A percentile compares a stretch with the other conserved stretches of the same genome.
Conservation (phyloP, 495 filamentous ascomycete species). For the Clavariopsis aquatica region DNA sequence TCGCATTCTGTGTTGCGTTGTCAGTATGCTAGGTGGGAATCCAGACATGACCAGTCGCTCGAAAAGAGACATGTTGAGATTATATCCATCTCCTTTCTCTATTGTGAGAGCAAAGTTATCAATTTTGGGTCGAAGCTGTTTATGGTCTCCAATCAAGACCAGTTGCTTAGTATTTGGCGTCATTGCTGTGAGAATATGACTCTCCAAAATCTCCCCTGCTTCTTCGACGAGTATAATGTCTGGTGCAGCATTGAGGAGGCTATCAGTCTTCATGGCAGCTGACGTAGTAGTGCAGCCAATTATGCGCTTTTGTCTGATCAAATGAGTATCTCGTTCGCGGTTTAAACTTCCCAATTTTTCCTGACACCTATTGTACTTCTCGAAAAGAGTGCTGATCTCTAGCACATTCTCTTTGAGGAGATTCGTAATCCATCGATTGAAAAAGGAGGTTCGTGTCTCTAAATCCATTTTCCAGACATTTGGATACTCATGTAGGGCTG, state of each 20-base stretch:
- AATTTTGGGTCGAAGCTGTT: constrained; percentile 72
- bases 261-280: constrained; percentile 62
- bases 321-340: constrained; percentile 50
- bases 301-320: constrained; percentile 59
- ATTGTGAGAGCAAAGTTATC: constrained; percentile 65
- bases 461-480: constrained; percentile 58
- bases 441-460: constrained; percentile 42
- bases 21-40: constrained; percentile 57
- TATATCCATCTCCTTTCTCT: constrained; percentile 67
- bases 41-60: constrained; percentile 64
- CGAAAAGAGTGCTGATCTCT: constrained; percentile 44
- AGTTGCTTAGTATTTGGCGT: constrained; percentile 62
- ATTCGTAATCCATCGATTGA: constrained; percentile 52
- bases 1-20: constrained; percentile 69
- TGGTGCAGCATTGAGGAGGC: constrained; percentile 54
- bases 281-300: constrained; percentile 77
- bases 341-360: constrained; percentile 47
- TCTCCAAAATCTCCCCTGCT: constrained; percentile 77
- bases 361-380: constrained; percentile 51
- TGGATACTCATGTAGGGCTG: constrained; percentile 3
- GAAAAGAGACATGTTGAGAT: constrained; percentile 72
- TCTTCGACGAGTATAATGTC: constrained; percentile 71
- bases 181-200: constrained; percentile 67
- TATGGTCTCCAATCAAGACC: constrained; percentile 75
- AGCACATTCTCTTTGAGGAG: constrained; percentile 55